Evolutionary conservation across 1,284 basidiomycete genomes (phyloP).

Genomic region (Ustilago trichophora): DNA sequence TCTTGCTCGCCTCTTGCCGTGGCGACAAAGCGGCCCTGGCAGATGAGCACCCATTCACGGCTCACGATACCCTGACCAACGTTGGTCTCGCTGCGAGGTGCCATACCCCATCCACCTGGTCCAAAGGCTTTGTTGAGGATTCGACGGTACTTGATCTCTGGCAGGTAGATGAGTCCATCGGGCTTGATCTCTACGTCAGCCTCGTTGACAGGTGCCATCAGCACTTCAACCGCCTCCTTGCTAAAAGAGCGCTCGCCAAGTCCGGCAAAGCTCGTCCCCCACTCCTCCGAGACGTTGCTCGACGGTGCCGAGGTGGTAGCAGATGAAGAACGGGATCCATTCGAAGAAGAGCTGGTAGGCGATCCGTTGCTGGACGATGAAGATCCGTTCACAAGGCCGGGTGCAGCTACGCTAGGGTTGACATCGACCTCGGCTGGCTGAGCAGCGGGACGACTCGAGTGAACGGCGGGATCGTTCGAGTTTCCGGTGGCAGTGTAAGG

Average conservation of each 20-base stretch:
- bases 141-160: constrained; percentile 96
- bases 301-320: constrained; percentile 8
- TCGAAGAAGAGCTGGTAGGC: too few relatives aligned
- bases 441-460: constrained; percentile 47
- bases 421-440: constrained; percentile 38
- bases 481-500: constrained; percentile 46
- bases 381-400: constrained; percentile 20
- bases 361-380: constrained; percentile 9
- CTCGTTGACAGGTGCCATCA: constrained; percentile 80
- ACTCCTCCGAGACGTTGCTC: constrained; percentile 69
- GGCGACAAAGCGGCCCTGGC: constrained; percentile 86
- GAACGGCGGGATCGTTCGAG: constrained; percentile 47
- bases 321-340: not conserved
- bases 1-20: constrained; percentile 96
- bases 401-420: constrained; percentile 45
- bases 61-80: constrained; percentile 80
- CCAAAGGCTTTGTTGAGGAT: constrained; percentile 93
- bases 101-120: constrained; percentile 95
- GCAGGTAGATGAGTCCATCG: constrained; percentile 95
- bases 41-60: constrained; percentile 93
- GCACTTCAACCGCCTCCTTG: constrained; percentile 77
- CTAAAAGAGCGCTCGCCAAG: constrained; percentile 81
- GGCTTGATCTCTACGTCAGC: constrained; percentile 89
- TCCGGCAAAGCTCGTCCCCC: constrained; percentile 88
- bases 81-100: constrained; percentile 89